Conservation (phyloP, 192 early-diverging fungal species). For the Dissophora globulifera region DNA sequence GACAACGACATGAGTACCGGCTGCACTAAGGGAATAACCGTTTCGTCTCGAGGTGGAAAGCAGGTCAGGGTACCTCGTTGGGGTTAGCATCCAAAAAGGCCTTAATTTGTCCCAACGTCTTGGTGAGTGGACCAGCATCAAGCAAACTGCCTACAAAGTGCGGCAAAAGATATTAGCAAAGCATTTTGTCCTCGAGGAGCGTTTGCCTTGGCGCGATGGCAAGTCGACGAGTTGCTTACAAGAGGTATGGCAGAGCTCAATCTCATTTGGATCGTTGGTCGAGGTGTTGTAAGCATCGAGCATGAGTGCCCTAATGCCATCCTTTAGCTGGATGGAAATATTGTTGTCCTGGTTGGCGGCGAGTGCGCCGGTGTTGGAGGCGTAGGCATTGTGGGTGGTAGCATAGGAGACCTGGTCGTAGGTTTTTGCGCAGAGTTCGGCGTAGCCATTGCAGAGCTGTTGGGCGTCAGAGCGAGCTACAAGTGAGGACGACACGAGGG, state of each 20-base stretch:
- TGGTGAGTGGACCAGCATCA: conserved; percentile 66
- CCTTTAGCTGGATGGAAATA: conserved; percentile 72
- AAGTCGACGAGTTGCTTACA: conserved; percentile 51
- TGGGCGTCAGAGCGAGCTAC: conserved; percentile 1
- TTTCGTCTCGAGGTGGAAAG: background rate
- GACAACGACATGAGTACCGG: background rate
- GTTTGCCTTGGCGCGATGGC: background rate
- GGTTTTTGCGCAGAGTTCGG: conserved; percentile 68
- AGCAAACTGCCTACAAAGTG: conserved; percentile 52
- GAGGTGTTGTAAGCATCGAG: conserved; percentile 63
- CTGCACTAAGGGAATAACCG: background rate
- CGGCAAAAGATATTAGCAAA: background rate
- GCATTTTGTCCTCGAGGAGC: background rate
- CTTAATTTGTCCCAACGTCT: conserved; percentile 65
- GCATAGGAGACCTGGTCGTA: conserved; percentile 73
- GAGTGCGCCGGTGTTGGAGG: conserved; percentile 61
- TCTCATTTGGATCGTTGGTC: conserved; percentile 29
- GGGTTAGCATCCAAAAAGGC: conserved; percentile 71
- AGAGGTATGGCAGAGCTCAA: conserved; percentile 74
- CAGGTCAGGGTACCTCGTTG: conserved; percentile 56
- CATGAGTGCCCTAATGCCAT: conserved; percentile 80
- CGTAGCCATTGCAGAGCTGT: conserved; percentile 73
- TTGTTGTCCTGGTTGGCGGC: conserved; percentile 75
- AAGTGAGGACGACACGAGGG: conserved; percentile 11
- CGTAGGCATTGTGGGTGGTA: conserved; percentile 77